Evolutionary conservation across 768 basidiomycete species (phyloP).

Genomic region (Phanerochaete carnosa): DNA sequence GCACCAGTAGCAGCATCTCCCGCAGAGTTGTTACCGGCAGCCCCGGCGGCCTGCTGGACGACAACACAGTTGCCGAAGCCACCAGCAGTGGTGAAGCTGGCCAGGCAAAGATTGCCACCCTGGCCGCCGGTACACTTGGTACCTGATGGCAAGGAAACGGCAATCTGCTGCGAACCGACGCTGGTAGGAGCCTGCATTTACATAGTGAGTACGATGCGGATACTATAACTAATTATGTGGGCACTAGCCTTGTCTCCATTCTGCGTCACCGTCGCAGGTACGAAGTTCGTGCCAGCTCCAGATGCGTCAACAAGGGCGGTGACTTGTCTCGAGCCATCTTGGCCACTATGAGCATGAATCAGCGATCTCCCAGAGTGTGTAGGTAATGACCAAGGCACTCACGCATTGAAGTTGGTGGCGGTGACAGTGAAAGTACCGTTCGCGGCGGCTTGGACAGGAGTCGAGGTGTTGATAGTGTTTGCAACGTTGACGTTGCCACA

Average conservation of each 20-base stretch:
- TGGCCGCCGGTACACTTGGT: slow-evolving; percentile 50
- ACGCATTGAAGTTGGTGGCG: slow-evolving; percentile 48
- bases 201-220: background rate
- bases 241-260: slow-evolving; percentile 45
- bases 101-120: slow-evolving; percentile 44
- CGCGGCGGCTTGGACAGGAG: slow-evolving; percentile 20
- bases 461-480: slow-evolving; percentile 35
- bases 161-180: slow-evolving; percentile 37
- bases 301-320: slow-evolving; percentile 44
- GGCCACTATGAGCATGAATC: slow-evolving; percentile 26
- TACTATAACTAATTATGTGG: background rate
- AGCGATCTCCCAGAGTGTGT: background rate
- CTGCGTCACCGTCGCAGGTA: slow-evolving; percentile 36
- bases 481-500: slow-evolving; percentile 45
- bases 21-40: slow-evolving; percentile 6
- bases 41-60: slow-evolving; percentile 30
- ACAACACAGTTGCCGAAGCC: slow-evolving; percentile 56
- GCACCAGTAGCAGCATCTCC: background rate
- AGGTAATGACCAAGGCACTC: slow-evolving; percentile 10
- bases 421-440: slow-evolving; percentile 41
- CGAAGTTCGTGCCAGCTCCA: slow-evolving; percentile 29
- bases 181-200: slow-evolving; percentile 34
- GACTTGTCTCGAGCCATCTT: slow-evolving; percentile 47
- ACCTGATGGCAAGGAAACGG: slow-evolving; percentile 43
- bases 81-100: slow-evolving; percentile 44